Conservation (phyloP, 768 basidiomycete species). For the Kwoniella shandongensis region DNA sequence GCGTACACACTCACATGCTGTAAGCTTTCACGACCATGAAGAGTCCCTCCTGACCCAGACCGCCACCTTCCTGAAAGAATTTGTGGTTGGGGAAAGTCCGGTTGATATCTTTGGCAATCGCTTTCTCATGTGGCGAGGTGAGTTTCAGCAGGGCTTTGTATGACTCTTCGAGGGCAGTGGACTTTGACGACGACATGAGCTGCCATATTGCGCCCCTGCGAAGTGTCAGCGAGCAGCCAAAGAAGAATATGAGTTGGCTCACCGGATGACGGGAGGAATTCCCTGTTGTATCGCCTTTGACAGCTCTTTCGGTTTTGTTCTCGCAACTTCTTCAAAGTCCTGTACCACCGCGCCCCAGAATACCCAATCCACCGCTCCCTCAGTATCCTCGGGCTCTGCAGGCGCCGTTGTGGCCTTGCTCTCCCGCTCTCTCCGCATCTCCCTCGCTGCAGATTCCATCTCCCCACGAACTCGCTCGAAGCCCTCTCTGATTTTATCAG, state of each 20-base stretch:
- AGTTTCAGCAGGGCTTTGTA: constrained; percentile 82
- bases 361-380: constrained; percentile 42
- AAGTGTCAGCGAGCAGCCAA: constrained; percentile 1
- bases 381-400: not conserved
- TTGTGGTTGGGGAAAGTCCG: constrained; percentile 97
- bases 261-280: constrained; percentile 90
- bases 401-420: constrained; percentile 1
- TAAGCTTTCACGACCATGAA: constrained; percentile 99
- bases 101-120: constrained; percentile 87
- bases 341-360: constrained; percentile 96
- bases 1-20: constrained; percentile 67
- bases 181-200: constrained; percentile 87
- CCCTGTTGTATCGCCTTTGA: constrained; percentile 88
- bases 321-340: constrained; percentile 85
- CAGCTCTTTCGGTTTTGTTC: constrained; percentile 71
- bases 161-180: constrained; percentile 73
- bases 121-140: constrained; percentile 84
- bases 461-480: constrained; percentile 48
- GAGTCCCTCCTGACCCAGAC: constrained; percentile 93
- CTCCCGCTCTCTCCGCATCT: constrained; percentile 43
- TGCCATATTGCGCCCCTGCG: constrained; percentile 49
- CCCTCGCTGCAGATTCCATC: constrained; percentile 48
- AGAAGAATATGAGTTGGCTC: constrained; percentile 55
- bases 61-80: constrained; percentile 91
- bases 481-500: constrained; percentile 38